A percentile compares a stretch with the other conserved stretches of the same genome.
Evolutionary conservation across 2,329 filamentous ascomycete species (phyloP).

Genomic region (Colletotrichum incanum): DNA sequence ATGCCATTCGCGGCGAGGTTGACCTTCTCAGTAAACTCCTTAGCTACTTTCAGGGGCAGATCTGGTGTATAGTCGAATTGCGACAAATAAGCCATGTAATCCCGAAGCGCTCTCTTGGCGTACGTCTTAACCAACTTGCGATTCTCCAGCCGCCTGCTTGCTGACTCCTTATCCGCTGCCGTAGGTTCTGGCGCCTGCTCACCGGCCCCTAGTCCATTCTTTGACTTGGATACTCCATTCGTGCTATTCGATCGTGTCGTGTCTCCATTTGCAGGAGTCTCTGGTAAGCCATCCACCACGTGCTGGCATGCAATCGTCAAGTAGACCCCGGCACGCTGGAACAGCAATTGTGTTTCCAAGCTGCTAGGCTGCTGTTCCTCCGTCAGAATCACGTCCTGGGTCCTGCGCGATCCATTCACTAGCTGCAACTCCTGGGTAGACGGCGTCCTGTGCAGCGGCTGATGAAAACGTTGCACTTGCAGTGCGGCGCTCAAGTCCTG

Average conservation of each 20-base stretch:
- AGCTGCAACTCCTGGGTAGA: slow-evolving; percentile 67
- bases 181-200: slow-evolving; percentile 47
- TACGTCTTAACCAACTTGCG: slow-evolving; percentile 80
- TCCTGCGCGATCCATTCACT: slow-evolving; percentile 46
- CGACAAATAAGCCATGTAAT: slow-evolving; percentile 81
- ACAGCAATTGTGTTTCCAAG: slow-evolving; percentile 81
- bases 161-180: slow-evolving; percentile 62
- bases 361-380: slow-evolving; percentile 77
- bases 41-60: slow-evolving; percentile 71
- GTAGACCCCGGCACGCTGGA: slow-evolving; percentile 82
- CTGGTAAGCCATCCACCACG: slow-evolving; percentile 69
- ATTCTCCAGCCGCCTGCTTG: slow-evolving; percentile 57
- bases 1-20: slow-evolving; percentile 68
- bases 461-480: slow-evolving; percentile 66
- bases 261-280: slow-evolving; percentile 21
- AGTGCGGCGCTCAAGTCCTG: slow-evolving; percentile 81
- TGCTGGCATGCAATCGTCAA: slow-evolving; percentile 79
- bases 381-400: slow-evolving; percentile 54
- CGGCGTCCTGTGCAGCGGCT: slow-evolving; percentile 63
- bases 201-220: slow-evolving; percentile 16
- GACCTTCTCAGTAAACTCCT: slow-evolving; percentile 71
- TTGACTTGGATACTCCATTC: slow-evolving; percentile 3
- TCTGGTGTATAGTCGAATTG: slow-evolving; percentile 86
- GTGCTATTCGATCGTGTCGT: slow-evolving; percentile 20
- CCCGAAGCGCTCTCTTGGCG: slow-evolving; percentile 82